These are phyloP conservation scores for Kwoniella mangroviensis DNA, from an alignment of 768 basidiomycete species.

Conservation along the genomic window DNA sequence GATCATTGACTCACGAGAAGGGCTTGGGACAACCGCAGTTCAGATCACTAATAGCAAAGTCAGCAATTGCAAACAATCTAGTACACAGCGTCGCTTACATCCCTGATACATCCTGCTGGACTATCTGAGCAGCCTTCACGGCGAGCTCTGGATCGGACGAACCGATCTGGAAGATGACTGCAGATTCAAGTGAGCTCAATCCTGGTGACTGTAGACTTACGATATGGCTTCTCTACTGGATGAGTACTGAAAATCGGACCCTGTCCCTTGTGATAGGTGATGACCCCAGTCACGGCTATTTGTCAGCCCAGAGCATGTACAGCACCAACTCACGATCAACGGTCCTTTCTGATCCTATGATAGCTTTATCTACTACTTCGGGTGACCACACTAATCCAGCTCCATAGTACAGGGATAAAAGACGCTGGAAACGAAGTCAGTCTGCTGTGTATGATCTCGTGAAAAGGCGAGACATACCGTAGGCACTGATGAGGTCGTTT, in stretches of 20 bases:
- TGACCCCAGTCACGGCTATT: slow-evolving; percentile 80
- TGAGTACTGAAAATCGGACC: slow-evolving; percentile 85
- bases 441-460: not conserved
- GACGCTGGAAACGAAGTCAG: slow-evolving; percentile 57
- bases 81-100: slow-evolving; percentile 58
- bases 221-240: slow-evolving; percentile 89
- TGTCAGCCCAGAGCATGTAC: slow-evolving; percentile 11
- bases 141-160: slow-evolving; percentile 87
- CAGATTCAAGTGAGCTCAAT: slow-evolving; percentile 15
- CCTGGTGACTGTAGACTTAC: slow-evolving; percentile 27
- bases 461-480: not conserved
- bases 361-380: slow-evolving; percentile 94
- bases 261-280: slow-evolving; percentile 82
- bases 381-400: slow-evolving; percentile 95
- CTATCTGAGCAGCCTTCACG: slow-evolving; percentile 84
- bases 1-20: slow-evolving; percentile 66
- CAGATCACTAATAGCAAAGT: slow-evolving; percentile 65
- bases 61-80: not conserved
- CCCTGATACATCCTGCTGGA: slow-evolving; percentile 86
- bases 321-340: slow-evolving; percentile 74
- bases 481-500: not conserved
- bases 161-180: slow-evolving; percentile 90
- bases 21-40: slow-evolving; percentile 98
- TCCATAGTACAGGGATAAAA: slow-evolving; percentile 88
- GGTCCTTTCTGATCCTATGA: slow-evolving; percentile 77